Evolutionary conservation across 495 filamentous ascomycete genomes (phyloP).

Genomic region (Massariosphaeria phaeospora): DNA sequence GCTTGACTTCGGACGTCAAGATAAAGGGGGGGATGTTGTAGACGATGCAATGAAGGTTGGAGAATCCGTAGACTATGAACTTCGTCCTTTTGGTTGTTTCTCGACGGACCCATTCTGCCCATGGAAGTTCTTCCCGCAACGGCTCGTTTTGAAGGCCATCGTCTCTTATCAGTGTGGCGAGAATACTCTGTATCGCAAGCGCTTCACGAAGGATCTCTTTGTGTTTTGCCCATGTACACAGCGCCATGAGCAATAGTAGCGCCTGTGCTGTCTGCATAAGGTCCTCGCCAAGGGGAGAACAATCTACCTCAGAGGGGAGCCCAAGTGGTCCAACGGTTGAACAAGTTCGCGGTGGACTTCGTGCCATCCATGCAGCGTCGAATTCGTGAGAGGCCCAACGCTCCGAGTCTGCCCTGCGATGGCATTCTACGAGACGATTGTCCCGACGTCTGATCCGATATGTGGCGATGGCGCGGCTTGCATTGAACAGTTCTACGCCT

Average conservation of each 20-base stretch:
- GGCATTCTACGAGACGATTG: slow-evolving; percentile 39
- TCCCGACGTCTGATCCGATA: slow-evolving; percentile 48
- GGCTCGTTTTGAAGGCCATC: slow-evolving; percentile 47
- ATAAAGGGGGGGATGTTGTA: slow-evolving; percentile 56
- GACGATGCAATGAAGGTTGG: slow-evolving; percentile 55
- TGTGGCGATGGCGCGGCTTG: slow-evolving; percentile 51
- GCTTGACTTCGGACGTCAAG: slow-evolving; percentile 57
- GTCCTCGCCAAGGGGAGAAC: slow-evolving; percentile 43
- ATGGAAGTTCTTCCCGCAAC: slow-evolving; percentile 39
- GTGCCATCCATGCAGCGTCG: slow-evolving; percentile 1
- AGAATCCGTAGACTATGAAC: slow-evolving; percentile 55
- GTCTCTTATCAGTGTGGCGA: slow-evolving; percentile 52
- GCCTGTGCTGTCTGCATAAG: slow-evolving; percentile 55
- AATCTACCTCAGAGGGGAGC: slow-evolving; percentile 26
- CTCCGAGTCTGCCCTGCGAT: slow-evolving; percentile 21
- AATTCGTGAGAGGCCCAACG: slow-evolving; percentile 8
- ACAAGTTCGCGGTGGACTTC: slow-evolving; percentile 8
- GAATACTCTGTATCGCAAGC: slow-evolving; percentile 49
- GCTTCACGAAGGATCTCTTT: slow-evolving; percentile 55
- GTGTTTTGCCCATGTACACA: slow-evolving; percentile 52
- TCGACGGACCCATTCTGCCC: slow-evolving; percentile 56
- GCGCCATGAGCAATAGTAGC: slow-evolving; percentile 51
- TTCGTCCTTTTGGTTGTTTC: slow-evolving; percentile 54
- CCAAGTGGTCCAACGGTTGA: slow-evolving; percentile 24
- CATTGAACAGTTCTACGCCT: slow-evolving; percentile 67